Base-by-base conservation (phyloP, 306 rosid species). In the Ormosia emarginata region DNA sequence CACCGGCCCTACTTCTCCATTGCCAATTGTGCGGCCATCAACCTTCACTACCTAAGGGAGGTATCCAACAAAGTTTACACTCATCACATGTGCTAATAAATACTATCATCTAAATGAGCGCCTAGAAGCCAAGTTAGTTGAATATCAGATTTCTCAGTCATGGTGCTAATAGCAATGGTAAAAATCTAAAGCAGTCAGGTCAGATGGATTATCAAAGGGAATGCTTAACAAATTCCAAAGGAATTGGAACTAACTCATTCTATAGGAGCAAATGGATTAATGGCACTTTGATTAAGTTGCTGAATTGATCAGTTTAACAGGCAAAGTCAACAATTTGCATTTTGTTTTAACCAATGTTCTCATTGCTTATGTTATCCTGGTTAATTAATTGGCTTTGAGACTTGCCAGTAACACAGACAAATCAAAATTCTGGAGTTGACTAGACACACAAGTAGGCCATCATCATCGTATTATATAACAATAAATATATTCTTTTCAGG, bases 11-110 rank as follows among this genome's bases (percentile, higher is more conserved):
- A 93, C 92, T 86, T 89, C 81, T 73, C 99, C 99, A 14, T 85
- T 61, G 41, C 98, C 97, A 77, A 93, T 87, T 47, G 69, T 78
- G 50, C 95, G 99, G 3, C 98, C 98, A 81, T 95, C 99, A 53
- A 95, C 93, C 89, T 92, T 90, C 67, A 92, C 92, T 15, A 90
- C 97, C 99, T 93, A 86, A n/a, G 61, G 15, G n/a, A 52, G 9
- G 58, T 64, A 67, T 40, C 39, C 68, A 76, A 77, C 61, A 8
- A 41, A 49, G 2, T 47, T 82, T 37, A 15, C 9, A 4, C 15
- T 39, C 56, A 49, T 40, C 6, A 4, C 12, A 71, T 14, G 6
- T 41, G 47, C 71, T 13, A 30, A 2, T 56, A 29, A 67, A 1
- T 39, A 14, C 3, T 32, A 77, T 2, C n/a, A 9, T 69, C 11